phyloP scores from a whole-genome alignment of 1,284 basidiomycete species.

The Leccinum subfulvum region DNA sequence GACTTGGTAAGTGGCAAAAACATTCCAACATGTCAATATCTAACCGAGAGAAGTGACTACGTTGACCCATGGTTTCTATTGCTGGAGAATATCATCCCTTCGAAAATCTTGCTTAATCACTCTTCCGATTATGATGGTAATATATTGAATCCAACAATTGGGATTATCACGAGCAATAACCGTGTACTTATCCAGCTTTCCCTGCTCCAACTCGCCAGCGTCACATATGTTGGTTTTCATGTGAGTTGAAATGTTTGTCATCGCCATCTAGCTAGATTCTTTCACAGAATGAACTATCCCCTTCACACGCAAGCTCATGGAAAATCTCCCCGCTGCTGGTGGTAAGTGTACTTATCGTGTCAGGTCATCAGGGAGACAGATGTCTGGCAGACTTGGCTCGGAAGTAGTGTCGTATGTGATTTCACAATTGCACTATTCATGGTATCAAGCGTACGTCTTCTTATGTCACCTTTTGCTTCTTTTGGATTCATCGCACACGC shows the following conservation, averaged over 20 bases:
- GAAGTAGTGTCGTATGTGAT: slow-evolving; percentile 22
- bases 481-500: not conserved
- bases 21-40: not conserved
- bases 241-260: not conserved
- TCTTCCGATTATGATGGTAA: slow-evolving; percentile 14
- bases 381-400: slow-evolving; percentile 24
- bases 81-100: slow-evolving; percentile 20
- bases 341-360: not conserved
- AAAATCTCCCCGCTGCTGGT: not conserved
- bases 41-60: slow-evolving; percentile 10
- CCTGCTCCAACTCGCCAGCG: slow-evolving; percentile 13
- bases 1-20: slow-evolving; percentile 7
- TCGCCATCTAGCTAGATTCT: not conserved
- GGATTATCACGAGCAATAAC: not conserved
- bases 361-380: not conserved
- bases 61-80: slow-evolving; percentile 17
- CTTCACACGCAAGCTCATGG: not conserved
- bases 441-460: slow-evolving; percentile 16
- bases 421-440: slow-evolving; percentile 23
- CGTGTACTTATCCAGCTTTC: slow-evolving; percentile 9
- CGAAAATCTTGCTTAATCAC: not conserved
- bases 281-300: not conserved
- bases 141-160: not conserved
- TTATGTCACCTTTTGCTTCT: not conserved
- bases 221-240: slow-evolving; percentile 2